Conservation (phyloP, 164 flowering plant species). For the Magnolia officinalis region DNA sequence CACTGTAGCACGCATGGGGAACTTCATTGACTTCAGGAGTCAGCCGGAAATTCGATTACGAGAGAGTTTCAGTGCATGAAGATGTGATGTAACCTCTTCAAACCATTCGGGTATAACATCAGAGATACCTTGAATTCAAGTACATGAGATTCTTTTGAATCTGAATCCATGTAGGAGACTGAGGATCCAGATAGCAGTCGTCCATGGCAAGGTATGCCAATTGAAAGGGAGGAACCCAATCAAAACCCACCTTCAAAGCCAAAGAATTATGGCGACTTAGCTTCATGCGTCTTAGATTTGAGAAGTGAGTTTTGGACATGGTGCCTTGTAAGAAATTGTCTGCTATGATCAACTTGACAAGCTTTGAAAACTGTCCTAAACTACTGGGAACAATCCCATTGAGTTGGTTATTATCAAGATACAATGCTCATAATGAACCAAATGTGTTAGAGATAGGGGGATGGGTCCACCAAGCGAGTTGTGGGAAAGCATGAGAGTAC, state of each 20-base stretch:
- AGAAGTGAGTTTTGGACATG: background rate
- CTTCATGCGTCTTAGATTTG: background rate
- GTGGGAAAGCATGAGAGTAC: background rate
- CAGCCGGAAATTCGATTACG: background rate
- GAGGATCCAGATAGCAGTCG: conserved; percentile 37
- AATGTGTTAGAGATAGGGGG: conserved; percentile 4
- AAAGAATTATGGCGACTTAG: background rate
- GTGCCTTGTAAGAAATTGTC: background rate
- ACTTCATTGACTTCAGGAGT: background rate
- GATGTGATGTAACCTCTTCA: conserved; percentile 20
- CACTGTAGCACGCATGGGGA: background rate
- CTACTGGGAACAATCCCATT: conserved; percentile 14
- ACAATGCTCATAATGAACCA: conserved; percentile 16
- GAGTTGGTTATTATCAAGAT: conserved; percentile 25
- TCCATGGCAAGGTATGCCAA: conserved; percentile 20
- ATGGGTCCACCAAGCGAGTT: background rate
- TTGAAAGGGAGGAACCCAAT: conserved; percentile 3
- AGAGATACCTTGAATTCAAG: conserved; percentile 41
- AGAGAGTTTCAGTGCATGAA: background rate
- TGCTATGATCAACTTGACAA: background rate
- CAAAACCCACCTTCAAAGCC: background rate
- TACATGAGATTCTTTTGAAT: conserved; percentile 24
- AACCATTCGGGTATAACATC: conserved; percentile 45
- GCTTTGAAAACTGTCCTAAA: background rate
- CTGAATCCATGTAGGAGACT: conserved; percentile 40